Base-by-base conservation (phyloP, 331 rosid species). In the Malus hybrid region DNA sequence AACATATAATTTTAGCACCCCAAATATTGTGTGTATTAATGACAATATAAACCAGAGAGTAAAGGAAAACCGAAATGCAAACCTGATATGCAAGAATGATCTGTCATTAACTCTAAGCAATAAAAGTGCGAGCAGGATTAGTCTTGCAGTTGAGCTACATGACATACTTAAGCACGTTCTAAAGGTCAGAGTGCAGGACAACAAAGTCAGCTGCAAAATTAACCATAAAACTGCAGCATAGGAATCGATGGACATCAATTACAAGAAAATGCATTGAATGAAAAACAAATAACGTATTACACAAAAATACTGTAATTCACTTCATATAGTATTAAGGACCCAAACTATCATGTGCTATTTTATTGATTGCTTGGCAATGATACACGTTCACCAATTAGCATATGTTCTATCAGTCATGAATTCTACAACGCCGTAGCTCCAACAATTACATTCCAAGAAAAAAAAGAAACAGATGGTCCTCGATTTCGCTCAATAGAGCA, bases 301-400 rank as follows among this genome's bases (percentile, higher is more conserved):
- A 76, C 13, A 24, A 31, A 77, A 74, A 57, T 34, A 20, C 78
- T 71, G 65, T 62, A 82, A 72, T 82, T 81, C 76, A 84, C 80
- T 69, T 77, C 76, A 76, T 71, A 80, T 71, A 68, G 85, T 50
- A 65, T 73, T 56, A 74, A 69, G 79, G 79, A 79, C 31, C 82
- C 78, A 84, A 87, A 86, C 86, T 83, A 71, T 69, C 29, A 74
- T 82, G 87, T 90, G 89, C 83, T 77, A 79, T 89, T 87, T 90
- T 89, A 89, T 93, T 93, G 79, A 84, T 86, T 84, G 84, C 96
- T 83, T 71, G 83, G 83, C 84, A 87, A 88, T 90, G 81, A 84
- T 87, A 85, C 89, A 89, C 80, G 86, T 86, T 88, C 89, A 85
- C 87, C 89, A 91, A 89, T 91, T 87, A 85, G 90, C 87, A 87